Conservation (phyloP, 140 eudicot genomes). For the Stevia rebaudiana region DNA sequence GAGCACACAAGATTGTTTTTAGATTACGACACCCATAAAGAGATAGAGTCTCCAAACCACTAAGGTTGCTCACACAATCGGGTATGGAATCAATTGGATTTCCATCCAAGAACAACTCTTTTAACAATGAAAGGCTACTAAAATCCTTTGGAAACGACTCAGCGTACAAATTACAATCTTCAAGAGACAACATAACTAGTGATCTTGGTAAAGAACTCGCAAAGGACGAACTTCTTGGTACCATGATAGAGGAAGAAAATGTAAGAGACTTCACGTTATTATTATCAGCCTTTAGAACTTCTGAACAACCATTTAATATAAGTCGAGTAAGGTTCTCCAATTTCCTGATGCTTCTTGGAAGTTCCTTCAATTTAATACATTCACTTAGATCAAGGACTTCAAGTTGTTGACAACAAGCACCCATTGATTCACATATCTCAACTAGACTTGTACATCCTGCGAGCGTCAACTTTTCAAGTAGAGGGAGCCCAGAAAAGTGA, state of each 20-base stretch:
- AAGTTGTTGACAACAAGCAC: constrained; percentile 12
- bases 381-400: constrained; percentile 14
- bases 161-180: not conserved
- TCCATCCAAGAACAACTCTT: not conserved
- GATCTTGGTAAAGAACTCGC: constrained; percentile 1
- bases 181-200: not conserved
- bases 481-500: constrained; percentile 22
- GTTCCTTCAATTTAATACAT: constrained; percentile 21
- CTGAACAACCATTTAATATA: constrained; percentile 17
- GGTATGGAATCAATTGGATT: constrained; percentile 26
- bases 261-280: not conserved
- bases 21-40: not conserved
- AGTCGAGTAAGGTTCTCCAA: constrained; percentile 12
- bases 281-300: constrained; percentile 3
- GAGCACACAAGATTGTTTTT: constrained; percentile 2
- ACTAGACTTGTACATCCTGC: constrained; percentile 20
- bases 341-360: constrained; percentile 17
- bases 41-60: not conserved
- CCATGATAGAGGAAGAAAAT: constrained; percentile 1
- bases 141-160: not conserved
- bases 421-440: constrained; percentile 32
- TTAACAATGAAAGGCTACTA: constrained; percentile 3
- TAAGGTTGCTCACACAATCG: constrained; percentile 13
- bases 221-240: not conserved
- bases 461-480: constrained; percentile 26